Percentiles rank a stretch among this genome's conserved stretches.
Conservation (phyloP, 768 basidiomycete species). For the Xanthoconium purpureum region DNA sequence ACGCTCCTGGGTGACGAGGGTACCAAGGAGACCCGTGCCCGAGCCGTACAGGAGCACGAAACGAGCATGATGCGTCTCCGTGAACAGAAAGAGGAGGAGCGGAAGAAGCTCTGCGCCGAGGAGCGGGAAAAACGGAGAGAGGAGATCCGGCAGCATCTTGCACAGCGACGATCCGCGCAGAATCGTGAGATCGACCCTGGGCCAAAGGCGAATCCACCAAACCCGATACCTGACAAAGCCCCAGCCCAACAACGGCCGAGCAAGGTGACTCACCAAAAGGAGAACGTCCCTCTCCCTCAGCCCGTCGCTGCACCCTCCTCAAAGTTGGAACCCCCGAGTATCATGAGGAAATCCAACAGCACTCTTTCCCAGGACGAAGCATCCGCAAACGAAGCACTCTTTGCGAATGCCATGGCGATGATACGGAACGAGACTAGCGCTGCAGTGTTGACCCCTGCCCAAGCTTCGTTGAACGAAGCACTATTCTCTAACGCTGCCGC, state of each 20-base stretch:
- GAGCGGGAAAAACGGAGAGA: conserved; percentile 27
- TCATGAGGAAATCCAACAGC: conserved; percentile 27
- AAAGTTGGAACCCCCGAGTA: conserved; percentile 21
- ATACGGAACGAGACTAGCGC: conserved; percentile 14
- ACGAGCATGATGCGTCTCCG: conserved; percentile 32
- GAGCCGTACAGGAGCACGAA: conserved; percentile 32
- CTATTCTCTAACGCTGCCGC: conserved; percentile 25
- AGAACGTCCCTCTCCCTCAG: conserved; percentile 20
- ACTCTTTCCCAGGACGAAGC: conserved; percentile 25
- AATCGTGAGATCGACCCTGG: conserved; percentile 15
- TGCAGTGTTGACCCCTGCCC: conserved; percentile 12
- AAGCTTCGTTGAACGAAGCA: conserved; percentile 26
- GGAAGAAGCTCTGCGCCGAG: conserved; percentile 29
- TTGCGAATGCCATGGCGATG: conserved; percentile 24
- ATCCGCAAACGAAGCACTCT: conserved; percentile 25
- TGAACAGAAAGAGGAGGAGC: conserved; percentile 32
- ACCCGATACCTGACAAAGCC: conserved; percentile 13
- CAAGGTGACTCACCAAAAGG: conserved; percentile 26
- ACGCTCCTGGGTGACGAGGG: conserved; percentile 23
- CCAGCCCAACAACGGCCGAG: conserved; percentile 10
- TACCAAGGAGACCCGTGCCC: conserved; percentile 30
- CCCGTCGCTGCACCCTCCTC: conserved; percentile 4
- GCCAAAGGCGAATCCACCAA: conserved; percentile 13
- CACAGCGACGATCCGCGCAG: conserved; percentile 19
- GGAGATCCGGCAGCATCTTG: conserved; percentile 19